A percentile compares a stretch with the other conserved stretches of the same genome.
These are phyloP conservation scores for Colletotrichum tropicale DNA, from an alignment of 2,329 filamentous ascomycete genomes.

Conservation along the genomic window DNA sequence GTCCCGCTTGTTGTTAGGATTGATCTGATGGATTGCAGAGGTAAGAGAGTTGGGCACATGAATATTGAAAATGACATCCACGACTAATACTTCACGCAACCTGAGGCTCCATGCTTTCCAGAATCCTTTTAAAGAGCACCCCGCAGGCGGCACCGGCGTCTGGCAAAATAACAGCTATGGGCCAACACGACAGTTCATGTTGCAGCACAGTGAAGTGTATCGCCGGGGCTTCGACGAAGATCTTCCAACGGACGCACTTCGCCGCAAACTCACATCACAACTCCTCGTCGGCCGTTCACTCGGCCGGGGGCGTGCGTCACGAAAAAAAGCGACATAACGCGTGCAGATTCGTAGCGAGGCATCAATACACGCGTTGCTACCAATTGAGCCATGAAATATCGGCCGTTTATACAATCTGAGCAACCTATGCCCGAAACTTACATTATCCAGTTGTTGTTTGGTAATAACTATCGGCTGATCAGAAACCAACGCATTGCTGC, in stretches of 20 bases:
- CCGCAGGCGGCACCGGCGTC: not conserved
- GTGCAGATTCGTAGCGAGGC: not conserved
- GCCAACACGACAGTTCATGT: not conserved
- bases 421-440: not conserved
- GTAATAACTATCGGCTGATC: not conserved
- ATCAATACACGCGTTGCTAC: not conserved
- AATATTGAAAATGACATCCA: not conserved
- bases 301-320: not conserved
- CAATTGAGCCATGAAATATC: not conserved
- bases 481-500: not conserved
- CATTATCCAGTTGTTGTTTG: not conserved
- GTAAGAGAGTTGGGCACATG: accelerated
- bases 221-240: not conserved
- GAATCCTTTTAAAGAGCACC: not conserved
- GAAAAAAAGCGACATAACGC: not conserved
- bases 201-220: not conserved
- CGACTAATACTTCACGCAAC: accelerated
- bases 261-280: not conserved
- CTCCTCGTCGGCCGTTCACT: not conserved
- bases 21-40: not conserved
- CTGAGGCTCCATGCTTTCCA: accelerated
- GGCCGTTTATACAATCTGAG: not conserved
- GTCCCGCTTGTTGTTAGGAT: not conserved
- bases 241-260: not conserved
- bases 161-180: not conserved